phyloP scores from a whole-genome alignment of 495 filamentous ascomycete species.

The Pyronema omphalodes region DNA sequence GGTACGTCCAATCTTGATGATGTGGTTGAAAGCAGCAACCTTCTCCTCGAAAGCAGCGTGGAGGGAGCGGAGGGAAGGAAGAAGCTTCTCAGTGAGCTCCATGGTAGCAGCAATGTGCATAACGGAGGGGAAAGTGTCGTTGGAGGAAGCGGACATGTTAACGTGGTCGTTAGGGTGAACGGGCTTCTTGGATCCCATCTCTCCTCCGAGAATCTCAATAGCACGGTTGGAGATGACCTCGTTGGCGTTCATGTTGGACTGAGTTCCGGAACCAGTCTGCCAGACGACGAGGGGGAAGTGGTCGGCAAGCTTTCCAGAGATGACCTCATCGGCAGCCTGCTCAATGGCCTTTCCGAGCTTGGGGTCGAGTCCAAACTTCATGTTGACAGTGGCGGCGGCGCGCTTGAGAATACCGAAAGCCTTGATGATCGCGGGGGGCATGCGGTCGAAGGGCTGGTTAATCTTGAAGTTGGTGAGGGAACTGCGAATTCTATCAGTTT shows the following conservation, averaged over 20 bases:
- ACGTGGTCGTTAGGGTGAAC: conserved; percentile 99
- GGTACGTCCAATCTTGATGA: conserved; percentile 98
- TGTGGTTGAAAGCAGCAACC: conserved; percentile 70
- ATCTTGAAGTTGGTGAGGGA: conserved; percentile 96
- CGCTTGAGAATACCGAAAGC: conserved; percentile 97
- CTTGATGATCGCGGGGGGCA: conserved; percentile 79
- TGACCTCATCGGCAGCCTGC: conserved; percentile 84
- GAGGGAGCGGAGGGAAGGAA: conserved; percentile 66
- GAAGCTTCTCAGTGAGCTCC: conserved; percentile 68
- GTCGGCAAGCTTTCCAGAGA: conserved; percentile 80
- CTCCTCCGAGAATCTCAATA: conserved; percentile 90
- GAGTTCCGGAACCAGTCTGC: conserved; percentile 96
- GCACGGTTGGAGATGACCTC: conserved; percentile 99
- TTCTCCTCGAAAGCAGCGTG: conserved; percentile 71
- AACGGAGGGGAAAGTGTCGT: conserved; percentile 97
- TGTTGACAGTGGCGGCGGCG: conserved; percentile 89
- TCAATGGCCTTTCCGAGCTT: conserved; percentile 86
- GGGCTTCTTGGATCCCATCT: conserved; percentile 89
- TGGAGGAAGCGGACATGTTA: conserved; percentile 96
- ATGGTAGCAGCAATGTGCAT: conserved; percentile 98
- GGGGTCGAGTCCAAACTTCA: conserved; percentile 84
- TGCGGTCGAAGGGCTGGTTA: conserved; percentile 96
- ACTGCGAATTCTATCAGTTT: conserved; percentile 18
- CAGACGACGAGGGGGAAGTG: conserved; percentile 98
- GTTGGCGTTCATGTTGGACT: conserved; percentile 99